A percentile compares a stretch with the other conserved stretches of the same genome.
phyloP scores from a whole-genome alignment of 2,329 filamentous ascomycete genomes.

The Simplicillium aogashimaense region DNA sequence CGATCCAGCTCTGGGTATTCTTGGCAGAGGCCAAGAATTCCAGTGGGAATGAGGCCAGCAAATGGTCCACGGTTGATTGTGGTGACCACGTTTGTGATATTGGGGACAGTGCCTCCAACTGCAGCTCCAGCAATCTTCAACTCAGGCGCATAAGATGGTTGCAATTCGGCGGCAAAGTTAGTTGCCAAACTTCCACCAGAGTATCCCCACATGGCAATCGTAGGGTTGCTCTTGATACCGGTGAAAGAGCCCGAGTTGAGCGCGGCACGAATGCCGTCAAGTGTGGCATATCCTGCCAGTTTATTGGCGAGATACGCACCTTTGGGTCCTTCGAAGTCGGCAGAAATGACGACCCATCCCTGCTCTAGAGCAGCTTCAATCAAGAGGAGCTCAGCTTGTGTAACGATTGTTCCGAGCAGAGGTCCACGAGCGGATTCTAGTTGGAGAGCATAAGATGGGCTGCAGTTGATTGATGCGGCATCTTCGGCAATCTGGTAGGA shows the following conservation, averaged over 20 bases:
- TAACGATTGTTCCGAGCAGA: constrained; percentile 20
- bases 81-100: constrained; percentile 4
- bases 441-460: constrained; percentile 14
- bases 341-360: constrained; percentile 37
- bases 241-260: constrained; percentile 15
- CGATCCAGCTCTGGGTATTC: constrained; percentile 10
- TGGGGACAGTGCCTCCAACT: constrained; percentile 12
- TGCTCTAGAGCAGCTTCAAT: constrained; percentile 18
- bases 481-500: constrained; percentile 32
- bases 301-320: constrained; percentile 30
- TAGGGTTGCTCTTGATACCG: constrained; percentile 19
- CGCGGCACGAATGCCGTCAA: constrained; percentile 33
- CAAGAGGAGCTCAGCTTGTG: constrained; percentile 11
- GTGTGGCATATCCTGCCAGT: constrained; percentile 28
- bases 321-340: constrained; percentile 33
- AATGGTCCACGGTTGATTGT: constrained; percentile 7
- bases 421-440: constrained; percentile 12
- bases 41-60: constrained; percentile 11
- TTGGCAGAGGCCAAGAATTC: constrained; percentile 10
- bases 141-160: constrained; percentile 13
- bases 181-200: constrained; percentile 13
- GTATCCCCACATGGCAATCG: constrained; percentile 31
- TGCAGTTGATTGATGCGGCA: constrained; percentile 23
- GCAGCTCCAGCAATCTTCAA: constrained; percentile 13
- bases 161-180: constrained; percentile 12